A percentile compares a stretch with the other conserved stretches of the same genome.
Conservation (phyloP, 371 early-diverging fungal genomes). For the Batrachochytrium dendrobatidis region DNA sequence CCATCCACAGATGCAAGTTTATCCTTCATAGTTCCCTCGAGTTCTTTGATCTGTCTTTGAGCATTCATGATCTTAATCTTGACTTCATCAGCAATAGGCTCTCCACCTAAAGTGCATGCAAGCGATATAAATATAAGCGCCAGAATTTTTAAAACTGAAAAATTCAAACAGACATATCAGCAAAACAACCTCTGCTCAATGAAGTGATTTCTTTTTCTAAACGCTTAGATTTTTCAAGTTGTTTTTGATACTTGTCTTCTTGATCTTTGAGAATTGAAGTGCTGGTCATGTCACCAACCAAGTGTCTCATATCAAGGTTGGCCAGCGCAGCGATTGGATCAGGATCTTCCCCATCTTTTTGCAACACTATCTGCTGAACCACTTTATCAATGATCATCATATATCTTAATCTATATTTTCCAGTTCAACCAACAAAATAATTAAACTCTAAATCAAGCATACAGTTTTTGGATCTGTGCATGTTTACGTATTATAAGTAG, state of each 20-base stretch:
- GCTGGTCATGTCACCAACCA: conserved; percentile 25
- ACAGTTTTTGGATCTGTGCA: background rate
- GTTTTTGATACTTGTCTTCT: conserved; percentile 32
- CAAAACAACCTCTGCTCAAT: conserved; percentile 12
- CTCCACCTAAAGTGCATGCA: background rate
- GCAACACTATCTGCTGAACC: conserved; percentile 37
- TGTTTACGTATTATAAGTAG: background rate
- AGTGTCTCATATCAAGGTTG: conserved; percentile 22
- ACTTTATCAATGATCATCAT: conserved; percentile 39
- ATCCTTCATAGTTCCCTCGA: conserved; percentile 25
- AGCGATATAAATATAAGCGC: too few species aligned
- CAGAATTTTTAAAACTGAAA: background rate
- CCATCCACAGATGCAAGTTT: conserved; percentile 15
- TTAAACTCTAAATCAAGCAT: too few species aligned
- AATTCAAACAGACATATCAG: conserved; percentile 1
- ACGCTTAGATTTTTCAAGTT: conserved; percentile 30
- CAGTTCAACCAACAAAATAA: too few species aligned
- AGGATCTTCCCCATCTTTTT: conserved; percentile 30
- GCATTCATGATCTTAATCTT: conserved; percentile 9
- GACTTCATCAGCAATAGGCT: background rate
- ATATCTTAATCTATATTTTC: conserved; percentile 29
- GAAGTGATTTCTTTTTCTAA: conserved; percentile 38
- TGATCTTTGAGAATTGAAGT: conserved; percentile 22
- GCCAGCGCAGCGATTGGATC: conserved; percentile 36
- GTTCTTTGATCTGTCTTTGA: conserved; percentile 20